A percentile compares a stretch with the other conserved stretches of the same genome.
Conservation (phyloP, 768 basidiomycete species). For the Erythrobasidium yunnanense region DNA sequence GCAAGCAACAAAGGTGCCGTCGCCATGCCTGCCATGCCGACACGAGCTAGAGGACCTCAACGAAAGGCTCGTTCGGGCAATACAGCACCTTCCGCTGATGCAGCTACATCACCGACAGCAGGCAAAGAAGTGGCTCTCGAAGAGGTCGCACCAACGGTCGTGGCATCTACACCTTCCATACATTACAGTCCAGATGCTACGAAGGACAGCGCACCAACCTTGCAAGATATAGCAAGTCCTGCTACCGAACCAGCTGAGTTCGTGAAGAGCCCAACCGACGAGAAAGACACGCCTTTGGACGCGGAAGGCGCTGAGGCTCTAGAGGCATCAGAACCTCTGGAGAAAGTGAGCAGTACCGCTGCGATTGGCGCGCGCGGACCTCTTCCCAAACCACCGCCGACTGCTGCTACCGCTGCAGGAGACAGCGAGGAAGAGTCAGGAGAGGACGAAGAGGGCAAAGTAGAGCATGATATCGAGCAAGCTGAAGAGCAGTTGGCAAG, state of each 20-base stretch:
- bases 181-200: too few species aligned
- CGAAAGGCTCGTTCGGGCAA: conserved; percentile 8
- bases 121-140: background rate
- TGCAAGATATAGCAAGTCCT: background rate
- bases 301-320: background rate
- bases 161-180: too few species aligned
- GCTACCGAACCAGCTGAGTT: background rate
- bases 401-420: background rate
- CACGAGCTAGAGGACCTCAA: conserved; percentile 14
- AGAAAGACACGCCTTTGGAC: background rate
- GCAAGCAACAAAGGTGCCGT: background rate
- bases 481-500: background rate
- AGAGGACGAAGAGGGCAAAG: background rate
- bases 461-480: background rate
- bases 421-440: background rate
- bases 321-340: background rate
- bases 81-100: background rate
- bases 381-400: background rate
- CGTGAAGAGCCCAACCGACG: background rate
- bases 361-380: too few species aligned
- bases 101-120: background rate
- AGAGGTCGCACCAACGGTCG: too few species aligned
- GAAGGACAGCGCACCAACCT: background rate
- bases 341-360: background rate
- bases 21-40: conserved; percentile 20